Evolutionary conservation across 2,329 filamentous ascomycete species (phyloP).

Genomic region (Beauveria sp.): DNA sequence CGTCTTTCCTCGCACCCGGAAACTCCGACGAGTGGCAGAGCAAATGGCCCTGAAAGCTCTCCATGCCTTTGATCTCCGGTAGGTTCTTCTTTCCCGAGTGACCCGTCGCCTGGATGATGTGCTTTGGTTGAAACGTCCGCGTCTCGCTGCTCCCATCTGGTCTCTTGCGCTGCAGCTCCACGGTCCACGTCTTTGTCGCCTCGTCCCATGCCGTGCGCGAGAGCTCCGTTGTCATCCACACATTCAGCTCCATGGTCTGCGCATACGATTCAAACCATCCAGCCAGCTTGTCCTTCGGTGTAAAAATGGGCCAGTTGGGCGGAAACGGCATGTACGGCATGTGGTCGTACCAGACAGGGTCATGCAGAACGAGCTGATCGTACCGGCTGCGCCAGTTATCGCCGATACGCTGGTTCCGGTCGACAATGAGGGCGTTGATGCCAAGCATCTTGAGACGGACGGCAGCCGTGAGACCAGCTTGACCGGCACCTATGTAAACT

Average conservation of each 20-base stretch:
- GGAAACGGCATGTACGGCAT: constrained; percentile 57
- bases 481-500: constrained; percentile 26
- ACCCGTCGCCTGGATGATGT: constrained; percentile 61
- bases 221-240: constrained; percentile 51
- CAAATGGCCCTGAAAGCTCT: constrained; percentile 49
- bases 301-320: constrained; percentile 56
- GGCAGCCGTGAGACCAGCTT: constrained; percentile 34
- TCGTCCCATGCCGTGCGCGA: constrained; percentile 43
- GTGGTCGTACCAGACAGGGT: constrained; percentile 52
- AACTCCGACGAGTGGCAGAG: constrained; percentile 58
- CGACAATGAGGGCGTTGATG: constrained; percentile 36
- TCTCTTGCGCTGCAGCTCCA: constrained; percentile 41
- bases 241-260: constrained; percentile 53
- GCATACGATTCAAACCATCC: constrained; percentile 59
- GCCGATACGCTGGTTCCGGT: constrained; percentile 32
- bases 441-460: constrained; percentile 40
- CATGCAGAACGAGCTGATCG: constrained; percentile 50
- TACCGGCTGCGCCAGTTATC: constrained; percentile 56
- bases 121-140: constrained; percentile 51
- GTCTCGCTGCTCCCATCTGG: constrained; percentile 40
- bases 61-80: constrained; percentile 49
- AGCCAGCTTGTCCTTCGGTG: constrained; percentile 59
- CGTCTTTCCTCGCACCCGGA: constrained; percentile 38
- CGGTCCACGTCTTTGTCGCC: constrained; percentile 42
- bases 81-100: constrained; percentile 59